Evolutionary conservation across 192 early-diverging fungal species (phyloP).

Genomic region (Kickxella alabastrina): DNA sequence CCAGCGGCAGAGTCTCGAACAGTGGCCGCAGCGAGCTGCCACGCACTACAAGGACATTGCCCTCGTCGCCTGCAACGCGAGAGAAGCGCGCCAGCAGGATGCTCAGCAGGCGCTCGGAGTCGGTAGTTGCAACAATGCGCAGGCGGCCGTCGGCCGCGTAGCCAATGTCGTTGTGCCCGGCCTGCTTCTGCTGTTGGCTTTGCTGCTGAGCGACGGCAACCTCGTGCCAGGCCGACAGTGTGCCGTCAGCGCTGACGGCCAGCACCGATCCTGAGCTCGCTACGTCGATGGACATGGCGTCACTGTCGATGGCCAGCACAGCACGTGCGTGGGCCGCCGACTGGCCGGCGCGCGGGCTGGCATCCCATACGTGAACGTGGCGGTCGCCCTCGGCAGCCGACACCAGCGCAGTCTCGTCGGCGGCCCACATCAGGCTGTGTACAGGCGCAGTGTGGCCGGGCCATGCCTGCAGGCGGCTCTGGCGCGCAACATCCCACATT

Average conservation of each 20-base stretch:
- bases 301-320: constrained; percentile 24
- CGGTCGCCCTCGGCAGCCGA: constrained; percentile 36
- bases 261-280: constrained; percentile 31
- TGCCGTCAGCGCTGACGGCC: constrained; percentile 29
- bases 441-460: constrained; percentile 31
- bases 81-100: constrained; percentile 39
- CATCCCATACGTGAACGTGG: constrained; percentile 41
- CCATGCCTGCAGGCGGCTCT: constrained; percentile 8
- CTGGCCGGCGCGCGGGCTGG: constrained; percentile 1
- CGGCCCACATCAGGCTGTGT: constrained; percentile 34
- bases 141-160: constrained; percentile 31
- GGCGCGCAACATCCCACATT: constrained; percentile 24
- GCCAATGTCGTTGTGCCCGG: constrained; percentile 5
- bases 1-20: constrained; percentile 39
- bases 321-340: constrained; percentile 6
- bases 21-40: constrained; percentile 28
- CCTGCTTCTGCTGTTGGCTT: background rate
- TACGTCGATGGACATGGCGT: constrained; percentile 23
- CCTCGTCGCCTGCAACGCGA: constrained; percentile 27
- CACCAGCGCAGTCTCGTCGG: constrained; percentile 27
- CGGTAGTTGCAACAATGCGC: constrained; percentile 1
- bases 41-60: constrained; percentile 31
- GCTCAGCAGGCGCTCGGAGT: background rate
- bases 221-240: constrained; percentile 31
- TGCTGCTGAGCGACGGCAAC: constrained; percentile 19